Base-by-base conservation (phyloP, 2,329 filamentous ascomycete species). In the Chrysosporium keratinophilum region DNA sequence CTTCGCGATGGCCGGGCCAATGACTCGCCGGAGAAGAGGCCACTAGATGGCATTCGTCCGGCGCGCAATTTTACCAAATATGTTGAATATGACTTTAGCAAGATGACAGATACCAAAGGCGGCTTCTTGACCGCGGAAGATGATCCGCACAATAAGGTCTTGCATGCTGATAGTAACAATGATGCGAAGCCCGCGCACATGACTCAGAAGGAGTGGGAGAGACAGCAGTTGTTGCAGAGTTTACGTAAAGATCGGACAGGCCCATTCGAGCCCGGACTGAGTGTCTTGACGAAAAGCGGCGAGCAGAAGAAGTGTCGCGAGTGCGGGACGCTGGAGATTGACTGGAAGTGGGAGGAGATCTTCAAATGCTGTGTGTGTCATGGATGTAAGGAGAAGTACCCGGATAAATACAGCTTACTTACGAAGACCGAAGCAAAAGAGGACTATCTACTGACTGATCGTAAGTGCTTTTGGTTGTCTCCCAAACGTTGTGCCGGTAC, bases 101-200 rank as follows among this genome's bases (percentile, higher is more conserved):
- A 91, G 71, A 97, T 98, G 89, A 94, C 85, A 5, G 93, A 98
- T 68, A 97, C 91, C 0, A 96, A 96, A 66, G 93, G 93, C 58
- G 93, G 93, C 0, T 98, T 98, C 69, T 71, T 98, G 59, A 87
- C 85, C n/a, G 79, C 81, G 0, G 87, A 91, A 58, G 93, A 98
- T 65, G 93, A 98, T 69, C 93, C 93, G 0, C 82, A 85, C 66
- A 95, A 95, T 66, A 84, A 84, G 60, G 87, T 84, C 7, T 76
- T 91, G 63, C 80, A 83, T 62, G 76, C 73, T 5, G 73, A 67
- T 7, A 72, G 72, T 59, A 68, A 78, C 50, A 71, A 60, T 7
- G 79, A 83, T 51, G 76, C 82, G 60, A 88, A 87, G 64, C 93
- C 93, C 0, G 82, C 86, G 54, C 81, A 89, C 65, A 95, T 98